Evolutionary conservation across 768 basidiomycete genomes (phyloP).

Genomic region (Boletus tomentosulus): DNA sequence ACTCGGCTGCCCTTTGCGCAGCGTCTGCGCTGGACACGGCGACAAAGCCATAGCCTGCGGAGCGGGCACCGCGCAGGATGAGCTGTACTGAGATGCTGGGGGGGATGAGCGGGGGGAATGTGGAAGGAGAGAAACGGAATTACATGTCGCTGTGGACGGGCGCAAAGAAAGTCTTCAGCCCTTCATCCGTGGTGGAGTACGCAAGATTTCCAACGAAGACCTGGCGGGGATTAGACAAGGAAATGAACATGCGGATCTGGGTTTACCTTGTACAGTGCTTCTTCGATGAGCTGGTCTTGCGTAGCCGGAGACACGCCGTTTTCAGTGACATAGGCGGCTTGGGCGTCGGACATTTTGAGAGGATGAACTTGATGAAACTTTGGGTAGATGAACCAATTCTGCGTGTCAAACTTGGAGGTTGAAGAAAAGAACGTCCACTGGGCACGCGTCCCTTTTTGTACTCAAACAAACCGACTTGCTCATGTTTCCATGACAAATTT

Average conservation of each 20-base stretch:
- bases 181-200: conserved; percentile 90
- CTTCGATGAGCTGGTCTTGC: conserved; percentile 63
- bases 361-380: conserved; percentile 50
- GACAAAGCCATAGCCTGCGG: conserved; percentile 93
- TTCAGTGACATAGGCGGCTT: conserved; percentile 76
- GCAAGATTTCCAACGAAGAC: conserved; percentile 96
- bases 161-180: conserved; percentile 92
- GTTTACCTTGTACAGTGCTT: conserved; percentile 74
- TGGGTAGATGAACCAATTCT: conserved; percentile 77
- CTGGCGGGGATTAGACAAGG: conserved; percentile 36
- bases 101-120: conserved; percentile 9
- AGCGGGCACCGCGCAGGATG: conserved; percentile 79
- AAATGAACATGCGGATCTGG: conserved; percentile 16
- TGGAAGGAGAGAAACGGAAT: conserved; percentile 30
- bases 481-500: conserved; percentile 43
- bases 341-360: conserved; percentile 86
- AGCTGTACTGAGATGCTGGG: conserved; percentile 76
- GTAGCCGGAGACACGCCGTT: conserved; percentile 80
- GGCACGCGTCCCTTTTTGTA: conserved; percentile 37
- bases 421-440: conserved; percentile 42
- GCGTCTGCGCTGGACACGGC: conserved; percentile 76
- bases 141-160: conserved; percentile 86
- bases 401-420: conserved; percentile 82
- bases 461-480: conserved; percentile 25
- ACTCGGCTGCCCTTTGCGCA: conserved; percentile 80